Evolutionary conservation across 2,329 filamentous ascomycete genomes (phyloP).

Genomic region (Penicillium psychrosexuale): DNA sequence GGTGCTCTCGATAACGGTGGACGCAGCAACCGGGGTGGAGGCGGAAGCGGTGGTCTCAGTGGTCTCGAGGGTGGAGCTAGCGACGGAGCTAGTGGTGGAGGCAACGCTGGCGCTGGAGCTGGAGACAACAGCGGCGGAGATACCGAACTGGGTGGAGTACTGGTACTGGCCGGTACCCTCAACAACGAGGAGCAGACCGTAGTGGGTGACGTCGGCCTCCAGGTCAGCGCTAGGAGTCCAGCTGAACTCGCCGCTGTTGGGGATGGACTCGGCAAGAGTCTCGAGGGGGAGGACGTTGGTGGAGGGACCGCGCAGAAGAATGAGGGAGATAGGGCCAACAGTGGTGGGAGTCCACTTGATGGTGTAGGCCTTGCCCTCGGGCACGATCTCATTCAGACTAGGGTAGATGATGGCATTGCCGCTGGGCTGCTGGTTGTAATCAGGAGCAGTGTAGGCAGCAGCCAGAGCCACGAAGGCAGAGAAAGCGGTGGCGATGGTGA

Average conservation of each 20-base stretch:
- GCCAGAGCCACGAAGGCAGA: conserved; percentile 40
- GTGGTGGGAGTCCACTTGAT: conserved; percentile 56
- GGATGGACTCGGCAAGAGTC: conserved; percentile 52
- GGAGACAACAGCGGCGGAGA: conserved; percentile 35
- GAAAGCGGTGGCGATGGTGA: conserved; percentile 36
- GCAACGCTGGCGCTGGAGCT: conserved; percentile 7
- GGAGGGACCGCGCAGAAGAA: conserved; percentile 59
- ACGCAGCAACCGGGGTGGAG: not conserved
- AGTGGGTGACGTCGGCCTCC: conserved; percentile 50
- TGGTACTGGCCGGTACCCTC: conserved; percentile 60
- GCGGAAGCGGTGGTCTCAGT: conserved; percentile 1
- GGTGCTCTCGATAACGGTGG: conserved; percentile 15
- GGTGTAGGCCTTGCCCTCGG: conserved; percentile 54
- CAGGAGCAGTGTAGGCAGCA: conserved; percentile 37
- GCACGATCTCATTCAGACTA: conserved; percentile 52
- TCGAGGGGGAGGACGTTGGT: conserved; percentile 52
- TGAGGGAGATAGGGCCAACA: conserved; percentile 49
- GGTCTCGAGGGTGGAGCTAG: too few species aligned
- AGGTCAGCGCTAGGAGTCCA: conserved; percentile 55
- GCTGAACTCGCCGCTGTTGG: conserved; percentile 54
- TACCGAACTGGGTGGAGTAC: conserved; percentile 61
- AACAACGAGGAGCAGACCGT: conserved; percentile 61
- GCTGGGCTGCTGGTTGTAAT: conserved; percentile 34
- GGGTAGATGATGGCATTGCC: conserved; percentile 58
- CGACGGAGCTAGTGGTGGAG: not conserved